Base-by-base conservation (phyloP, 805 yeast genomes). In the Metschnikowia koreensis region DNA sequence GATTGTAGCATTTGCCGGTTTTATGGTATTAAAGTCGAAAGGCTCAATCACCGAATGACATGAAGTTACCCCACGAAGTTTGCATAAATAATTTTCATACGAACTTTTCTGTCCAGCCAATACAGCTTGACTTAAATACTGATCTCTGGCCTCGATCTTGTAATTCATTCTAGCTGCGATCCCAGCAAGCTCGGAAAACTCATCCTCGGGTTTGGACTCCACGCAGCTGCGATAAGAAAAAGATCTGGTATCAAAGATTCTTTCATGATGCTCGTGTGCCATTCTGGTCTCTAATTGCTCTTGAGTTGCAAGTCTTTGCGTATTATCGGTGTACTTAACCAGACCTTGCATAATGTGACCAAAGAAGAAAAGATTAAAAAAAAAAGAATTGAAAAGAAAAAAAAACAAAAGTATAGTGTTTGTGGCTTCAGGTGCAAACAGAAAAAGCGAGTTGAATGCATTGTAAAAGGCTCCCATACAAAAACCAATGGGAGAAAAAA, bases 241-340 rank as follows among this genome's bases (percentile, higher is more conserved):
- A 10, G 50, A 44, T 10, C 27, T 17, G 4, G 45, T 41, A 11
- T 44, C 33, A 22, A 49, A 40, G 16, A 52, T 41, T 11, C 41
- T 45, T n/a, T 40, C 29, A 7, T 52, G 46, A 38, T 42, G 41
- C 8, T 7, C 17, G 6, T 38, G 12, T 9, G 56, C 55, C 22
- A 48, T 22, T 7, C 33, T 33, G 11, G 53, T 39, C 2, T 26
- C 26, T 17, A 54, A 5, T 2, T 54, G 47, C 2, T 49, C 48
- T 6, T 12, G 33, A 1, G 50, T 37, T 2, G 59, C 59, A 29
- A 53, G 49, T n/a, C 16, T 38, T 16, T 41, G 48, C 11, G n/a
- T 42, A 26, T 46, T 42, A 26, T 47, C 41, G 50, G 47, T 44
- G 22, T 22, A 22, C 22, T 22, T 22, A 22, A 22, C 22, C 4